Evolutionary conservation across 2,329 filamentous ascomycete genomes (phyloP).

Genomic region (Neoscytalidium dimidiatum): DNA sequence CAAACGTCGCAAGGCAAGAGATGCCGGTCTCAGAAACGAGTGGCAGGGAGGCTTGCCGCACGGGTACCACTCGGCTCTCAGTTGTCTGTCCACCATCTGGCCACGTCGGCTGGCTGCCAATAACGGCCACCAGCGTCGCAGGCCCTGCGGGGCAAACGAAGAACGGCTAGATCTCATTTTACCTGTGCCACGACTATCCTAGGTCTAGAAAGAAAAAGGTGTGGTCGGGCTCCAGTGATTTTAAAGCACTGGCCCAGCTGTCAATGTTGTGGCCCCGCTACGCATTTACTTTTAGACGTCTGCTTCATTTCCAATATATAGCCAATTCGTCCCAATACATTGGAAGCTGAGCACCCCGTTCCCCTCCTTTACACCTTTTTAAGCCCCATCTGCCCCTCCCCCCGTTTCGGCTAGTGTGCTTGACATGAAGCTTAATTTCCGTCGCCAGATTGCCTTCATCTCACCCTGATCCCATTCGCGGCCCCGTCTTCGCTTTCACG

Average conservation of each 20-base stretch:
- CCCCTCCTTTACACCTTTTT: neutral
- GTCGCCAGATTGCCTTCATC: neutral
- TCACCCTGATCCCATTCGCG: neutral
- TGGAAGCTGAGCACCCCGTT: too few relatives aligned
- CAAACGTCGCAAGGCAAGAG: constrained; percentile 14
- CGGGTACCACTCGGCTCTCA: neutral
- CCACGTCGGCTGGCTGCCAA: neutral
- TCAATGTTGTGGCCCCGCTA: too few relatives aligned
- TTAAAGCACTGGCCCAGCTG: too few relatives aligned
- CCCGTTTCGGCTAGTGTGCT: neutral
- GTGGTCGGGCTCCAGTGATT: too few relatives aligned
- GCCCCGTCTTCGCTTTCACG: neutral
- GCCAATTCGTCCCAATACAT: too few relatives aligned
- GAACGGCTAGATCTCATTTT: neutral
- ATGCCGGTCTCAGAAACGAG: neutral
- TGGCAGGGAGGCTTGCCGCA: neutral
- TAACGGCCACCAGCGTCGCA: constrained; percentile 10
- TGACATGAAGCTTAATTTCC: neutral
- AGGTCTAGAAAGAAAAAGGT: too few relatives aligned
- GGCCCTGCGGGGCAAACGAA: neutral
- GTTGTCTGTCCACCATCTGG: neutral
- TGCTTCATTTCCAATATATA: too few relatives aligned
- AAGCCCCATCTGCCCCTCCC: neutral
- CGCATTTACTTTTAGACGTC: too few relatives aligned
- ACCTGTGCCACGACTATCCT: too few relatives aligned